Base-by-base conservation (phyloP, 2,329 filamentous ascomycete genomes). In the Trichoderma pleuroti region DNA sequence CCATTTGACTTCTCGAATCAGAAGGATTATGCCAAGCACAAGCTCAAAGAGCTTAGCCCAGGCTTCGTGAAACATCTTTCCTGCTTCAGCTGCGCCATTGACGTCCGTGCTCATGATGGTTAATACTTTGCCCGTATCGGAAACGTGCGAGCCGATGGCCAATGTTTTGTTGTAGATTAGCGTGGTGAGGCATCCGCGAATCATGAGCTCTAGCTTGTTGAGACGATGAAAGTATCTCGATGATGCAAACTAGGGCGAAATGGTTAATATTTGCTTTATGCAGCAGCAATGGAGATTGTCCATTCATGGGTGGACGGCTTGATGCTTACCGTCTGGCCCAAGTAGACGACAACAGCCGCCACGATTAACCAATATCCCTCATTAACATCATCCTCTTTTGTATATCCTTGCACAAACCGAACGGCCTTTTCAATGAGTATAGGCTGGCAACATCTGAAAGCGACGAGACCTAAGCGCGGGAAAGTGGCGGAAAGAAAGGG, bases 41-140 rank as follows among this genome's bases (percentile, higher is more conserved):
- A 84, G 78, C 70, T 85, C 83, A 1, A 84, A n/a, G 1, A 79
- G 46, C 16, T 82, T 77, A 0, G 80, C 83, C 81, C 82, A 84
- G 0, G 77, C 79, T 54, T 84, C 83, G 61, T 84, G 82, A 16
- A 82, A 71, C 79, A 84, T 81, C 34, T 77, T 75, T 0, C 75
- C 76, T 7, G 79, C 76, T 0, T 73, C 73, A 1, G 77, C 78
- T 0, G 84, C 73, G 65, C 74, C 77, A 14, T 80, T 78, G 2
- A 80, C 77, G 73, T 85, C 83, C 2, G 78, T 84, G 70, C 78
- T 84, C 75, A 81, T 80, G 0, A 85, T 75, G 0, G 82, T 82
- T 2, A 80, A 74, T 2, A 79, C 78, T 36, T 76, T 78, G 4
- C 79, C 80, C 16, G 80, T 76, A 18, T 78, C 76, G 54, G 78